These are phyloP conservation scores for Gyromitra esculenta DNA, from an alignment of 2,329 filamentous ascomycete genomes.

Conservation along the genomic window DNA sequence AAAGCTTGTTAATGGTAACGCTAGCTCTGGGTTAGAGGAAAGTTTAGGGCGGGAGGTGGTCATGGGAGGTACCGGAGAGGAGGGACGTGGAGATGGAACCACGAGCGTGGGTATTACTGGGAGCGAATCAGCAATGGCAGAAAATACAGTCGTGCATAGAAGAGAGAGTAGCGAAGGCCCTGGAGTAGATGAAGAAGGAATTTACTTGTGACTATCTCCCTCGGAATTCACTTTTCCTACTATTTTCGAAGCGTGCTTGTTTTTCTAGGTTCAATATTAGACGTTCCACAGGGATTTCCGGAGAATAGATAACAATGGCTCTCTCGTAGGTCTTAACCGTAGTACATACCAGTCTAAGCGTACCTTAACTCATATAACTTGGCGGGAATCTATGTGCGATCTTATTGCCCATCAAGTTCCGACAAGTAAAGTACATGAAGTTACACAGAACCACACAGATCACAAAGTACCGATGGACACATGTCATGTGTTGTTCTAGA, in stretches of 20 bases:
- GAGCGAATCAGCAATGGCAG: background rate
- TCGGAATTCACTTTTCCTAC: background rate
- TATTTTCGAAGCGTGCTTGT: background rate
- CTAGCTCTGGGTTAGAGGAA: background rate
- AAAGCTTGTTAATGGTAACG: conserved; percentile 29
- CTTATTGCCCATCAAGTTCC: too few species aligned
- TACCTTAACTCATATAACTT: too few species aligned
- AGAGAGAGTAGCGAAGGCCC: background rate
- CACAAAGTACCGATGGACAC: background rate
- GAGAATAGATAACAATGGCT: too few species aligned
- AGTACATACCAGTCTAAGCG: too few species aligned
- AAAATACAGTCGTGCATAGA: background rate
- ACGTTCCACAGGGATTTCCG: too few species aligned
- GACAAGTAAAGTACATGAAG: too few species aligned
- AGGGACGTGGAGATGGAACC: background rate
- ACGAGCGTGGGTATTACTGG: background rate
- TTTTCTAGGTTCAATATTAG: background rate
- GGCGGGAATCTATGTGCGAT: too few species aligned
- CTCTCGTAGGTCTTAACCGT: too few species aligned
- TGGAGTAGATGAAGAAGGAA: conserved; percentile 27
- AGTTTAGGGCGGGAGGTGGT: conserved; percentile 26
- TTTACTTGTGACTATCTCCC: conserved; percentile 31
- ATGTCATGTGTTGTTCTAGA: background rate
- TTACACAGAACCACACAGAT: background rate
- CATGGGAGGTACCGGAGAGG: conserved; percentile 32